Base-by-base conservation (phyloP, 2,329 filamentous ascomycete genomes). In the Hymenoscyphus albidus region DNA sequence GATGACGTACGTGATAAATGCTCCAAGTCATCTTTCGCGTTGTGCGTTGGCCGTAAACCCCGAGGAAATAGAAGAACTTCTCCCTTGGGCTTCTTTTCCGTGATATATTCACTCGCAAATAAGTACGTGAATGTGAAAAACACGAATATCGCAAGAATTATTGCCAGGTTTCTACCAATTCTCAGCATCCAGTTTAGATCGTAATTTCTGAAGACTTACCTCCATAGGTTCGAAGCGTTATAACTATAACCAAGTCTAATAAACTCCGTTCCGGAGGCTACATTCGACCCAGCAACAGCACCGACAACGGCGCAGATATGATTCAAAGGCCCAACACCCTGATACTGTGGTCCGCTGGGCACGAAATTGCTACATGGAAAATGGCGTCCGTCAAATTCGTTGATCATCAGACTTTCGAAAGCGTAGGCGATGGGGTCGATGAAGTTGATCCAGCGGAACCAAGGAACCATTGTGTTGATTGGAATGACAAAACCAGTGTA, bases 371-470 rank as follows among this genome's bases (percentile, higher is more conserved):
- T 61, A 63, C 70, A 72, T 1, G 58, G 38, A 55, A 71, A 67
- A 4, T 65, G 14, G 14, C 68, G 62, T 44, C 62, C 67, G 38
- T 69, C 64, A 58, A 96, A 96, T 76, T 96, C 92, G 77, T 95
- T 96, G 69, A 91, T 83, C 82, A 93, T 88, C 18, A 95, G 81
- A 0, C 87, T 80, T 75, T 96, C 91, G 72, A 94, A 96, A 0
- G 86, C 86, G 69, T 95, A 95, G 0, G 85, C 86, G 12, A 96
- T 82, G 1, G 71, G 71, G 62, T 72, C 64, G 1, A 72, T 22
- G 48, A 91, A 93, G 74, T 88, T 90, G 69, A 96, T 85, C 92
- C 92, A 96, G 63, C 86, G 83, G 71, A 89, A 90, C 91, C 92
- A 96, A 2, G 80, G 84, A 3, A 89, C 82, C 90, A 96, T 95